phyloP scores from a whole-genome alignment of 257 asterid genomes.

The Rehmannia glutinosa region DNA sequence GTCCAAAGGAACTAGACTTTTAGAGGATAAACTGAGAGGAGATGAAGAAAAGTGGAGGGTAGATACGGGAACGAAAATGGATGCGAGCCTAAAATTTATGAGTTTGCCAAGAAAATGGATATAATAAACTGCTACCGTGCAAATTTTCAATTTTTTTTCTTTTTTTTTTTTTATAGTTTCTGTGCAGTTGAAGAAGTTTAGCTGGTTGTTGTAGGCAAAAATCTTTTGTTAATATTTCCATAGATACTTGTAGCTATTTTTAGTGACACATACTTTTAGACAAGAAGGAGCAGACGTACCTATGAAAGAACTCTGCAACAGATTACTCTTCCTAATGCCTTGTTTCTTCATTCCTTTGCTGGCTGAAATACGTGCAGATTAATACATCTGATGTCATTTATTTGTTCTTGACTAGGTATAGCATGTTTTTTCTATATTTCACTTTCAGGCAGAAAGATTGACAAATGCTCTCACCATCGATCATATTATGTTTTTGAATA shows the following conservation, averaged over 20 bases:
- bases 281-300: not conserved
- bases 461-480: not conserved
- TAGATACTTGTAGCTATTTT: not conserved
- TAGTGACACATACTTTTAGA: not conserved
- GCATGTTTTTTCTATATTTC: not conserved
- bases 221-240: not conserved
- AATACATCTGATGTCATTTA: not conserved
- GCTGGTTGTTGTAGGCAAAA: not conserved
- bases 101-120: not conserved
- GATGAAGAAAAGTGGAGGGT: not conserved
- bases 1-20: too few species aligned
- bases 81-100: not conserved
- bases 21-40: not conserved
- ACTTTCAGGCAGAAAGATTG: not conserved
- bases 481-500: not conserved
- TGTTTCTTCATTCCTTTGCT: not conserved
- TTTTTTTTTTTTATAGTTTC: too few species aligned
- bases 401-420: not conserved
- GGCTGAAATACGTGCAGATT: not conserved
- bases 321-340: not conserved
- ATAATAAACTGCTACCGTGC: not conserved
- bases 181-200: not conserved
- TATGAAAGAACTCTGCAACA: not conserved
- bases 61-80: not conserved
- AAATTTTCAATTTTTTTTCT: not conserved